Base-by-base conservation (phyloP, 1,284 basidiomycete species). In the Fomitiporia mediterranea region DNA sequence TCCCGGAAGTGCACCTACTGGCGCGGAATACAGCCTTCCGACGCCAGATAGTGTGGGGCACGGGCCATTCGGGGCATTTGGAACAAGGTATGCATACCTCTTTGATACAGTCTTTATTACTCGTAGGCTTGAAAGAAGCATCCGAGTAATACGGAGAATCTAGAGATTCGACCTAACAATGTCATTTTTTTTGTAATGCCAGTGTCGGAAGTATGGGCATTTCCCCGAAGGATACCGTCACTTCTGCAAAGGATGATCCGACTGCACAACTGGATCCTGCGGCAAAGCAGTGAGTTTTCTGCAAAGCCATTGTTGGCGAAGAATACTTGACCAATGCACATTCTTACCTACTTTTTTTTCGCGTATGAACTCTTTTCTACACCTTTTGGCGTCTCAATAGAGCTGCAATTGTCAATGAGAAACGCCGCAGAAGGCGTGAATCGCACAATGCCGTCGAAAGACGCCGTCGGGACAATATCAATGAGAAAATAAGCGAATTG, bases 391-490 rank as follows among this genome's bases (percentile, higher is more conserved):
- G n/a, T n/a, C n/a, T 13, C 11, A 56, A 62, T 53, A 71, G 69
- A 55, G 75, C 76, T 9, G 56, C 77, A 30, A 69, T 85, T 15
- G 84, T 79, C 52, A 83, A 75, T 61, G 91, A 94, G 72, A 93
- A 93, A 68, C 74, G 91, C 9, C 72, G 89, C 7, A 74, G 88
- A 42, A 73, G 91, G 47, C 74, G 92, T 58, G 92, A 94, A 70
- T 88, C 84, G 4, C 93, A 95, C 69, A 95, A 95, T 66, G 92
- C 91, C 2, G 93, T 96, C 61, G 93, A 96, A 73, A 77, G 93
- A 17, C 74, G 93, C 27, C 70, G 93, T 53, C 71, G 93, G 46
- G 93, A 95, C 68, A 94, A 94, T 68, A 96, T 96, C 70, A 96
- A 96, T 70, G 93, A 95, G 73, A 90, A 91, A 71, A 96, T 96